Percentiles rank a stretch among this genome's conserved stretches.
phyloP scores from a whole-genome alignment of 2,329 filamentous ascomycete genomes.

The Juglanconis juglandina region DNA sequence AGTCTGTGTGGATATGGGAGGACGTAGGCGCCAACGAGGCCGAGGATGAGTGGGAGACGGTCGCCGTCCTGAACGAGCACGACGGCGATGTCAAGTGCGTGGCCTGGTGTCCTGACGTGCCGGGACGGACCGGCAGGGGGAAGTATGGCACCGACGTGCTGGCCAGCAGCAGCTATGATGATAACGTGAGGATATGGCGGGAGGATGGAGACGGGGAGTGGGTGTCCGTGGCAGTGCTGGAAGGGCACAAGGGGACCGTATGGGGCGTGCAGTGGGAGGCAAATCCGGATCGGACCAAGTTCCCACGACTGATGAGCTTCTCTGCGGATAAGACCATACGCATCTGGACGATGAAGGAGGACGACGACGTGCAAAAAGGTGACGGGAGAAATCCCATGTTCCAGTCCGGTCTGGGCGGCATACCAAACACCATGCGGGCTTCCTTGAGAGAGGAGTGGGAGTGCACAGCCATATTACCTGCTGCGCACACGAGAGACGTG shows the following conservation, averaged over 20 bases:
- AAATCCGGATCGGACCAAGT: slow-evolving; percentile 35
- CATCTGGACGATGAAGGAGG: slow-evolving; percentile 69
- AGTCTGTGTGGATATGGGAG: slow-evolving; percentile 98
- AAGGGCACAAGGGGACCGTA: slow-evolving; percentile 80
- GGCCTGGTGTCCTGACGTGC: slow-evolving; percentile 77
- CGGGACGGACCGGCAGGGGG: slow-evolving; percentile 42
- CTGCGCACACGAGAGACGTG: slow-evolving; percentile 72
- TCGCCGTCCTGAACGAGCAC: slow-evolving; percentile 92
- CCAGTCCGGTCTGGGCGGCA: slow-evolving; percentile 50
- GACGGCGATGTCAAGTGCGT: slow-evolving; percentile 94
- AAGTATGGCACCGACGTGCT: slow-evolving; percentile 66
- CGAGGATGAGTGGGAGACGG: slow-evolving; percentile 94
- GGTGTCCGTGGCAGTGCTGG: slow-evolving; percentile 79
- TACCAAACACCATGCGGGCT: slow-evolving; percentile 87
- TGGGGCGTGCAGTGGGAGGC: slow-evolving; percentile 80
- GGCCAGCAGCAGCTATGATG: slow-evolving; percentile 90
- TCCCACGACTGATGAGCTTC: slow-evolving; percentile 71
- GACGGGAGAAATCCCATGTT: slow-evolving; percentile 23
- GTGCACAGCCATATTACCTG: slow-evolving; percentile 72
- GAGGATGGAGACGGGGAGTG: slow-evolving; percentile 89
- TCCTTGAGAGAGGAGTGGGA: slow-evolving; percentile 78
- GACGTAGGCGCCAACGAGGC: slow-evolving; percentile 70
- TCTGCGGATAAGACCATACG: slow-evolving; percentile 79
- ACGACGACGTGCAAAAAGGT: slow-evolving; percentile 39
- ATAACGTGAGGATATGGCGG: slow-evolving; percentile 82